These are phyloP conservation scores for Oryza australiensis DNA, from an alignment of 176 grass and related monocot species.

Conservation along the genomic window DNA sequence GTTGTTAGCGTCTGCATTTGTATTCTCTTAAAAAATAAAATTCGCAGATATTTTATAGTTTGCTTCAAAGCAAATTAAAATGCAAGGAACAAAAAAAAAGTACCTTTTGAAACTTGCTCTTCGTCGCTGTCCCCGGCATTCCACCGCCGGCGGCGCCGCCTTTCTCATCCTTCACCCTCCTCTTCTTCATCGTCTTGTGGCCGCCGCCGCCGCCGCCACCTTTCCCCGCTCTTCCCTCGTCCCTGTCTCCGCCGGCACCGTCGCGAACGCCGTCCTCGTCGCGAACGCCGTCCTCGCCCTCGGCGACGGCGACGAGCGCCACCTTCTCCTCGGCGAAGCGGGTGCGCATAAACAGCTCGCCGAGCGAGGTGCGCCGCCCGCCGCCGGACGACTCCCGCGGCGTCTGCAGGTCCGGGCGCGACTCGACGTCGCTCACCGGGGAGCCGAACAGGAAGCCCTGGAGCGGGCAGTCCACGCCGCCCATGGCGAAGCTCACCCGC, in stretches of 20 bases:
- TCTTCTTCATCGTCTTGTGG: slow-evolving; percentile 49
- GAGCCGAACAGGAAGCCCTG: slow-evolving; percentile 90
- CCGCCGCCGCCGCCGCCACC: slow-evolving; percentile 5
- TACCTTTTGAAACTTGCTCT: slow-evolving; percentile 93
- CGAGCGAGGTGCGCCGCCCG: slow-evolving; percentile 80
- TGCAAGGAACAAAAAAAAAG: neutral
- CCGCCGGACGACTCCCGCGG: slow-evolving; percentile 1
- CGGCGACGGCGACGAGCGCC: slow-evolving; percentile 37
- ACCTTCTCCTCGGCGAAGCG: slow-evolving; percentile 69
- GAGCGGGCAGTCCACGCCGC: slow-evolving; percentile 59
- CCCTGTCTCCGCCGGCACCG: slow-evolving; percentile 23
- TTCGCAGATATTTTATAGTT: neutral
- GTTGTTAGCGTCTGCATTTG: too few relatives aligned
- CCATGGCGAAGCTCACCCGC: slow-evolving; percentile 63
- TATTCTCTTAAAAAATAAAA: too few relatives aligned
- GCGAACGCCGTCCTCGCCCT: slow-evolving; percentile 23
- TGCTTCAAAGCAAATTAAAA: neutral
- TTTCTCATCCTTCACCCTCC: slow-evolving; percentile 48
- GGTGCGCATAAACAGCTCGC: slow-evolving; percentile 91
- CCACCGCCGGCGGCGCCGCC: neutral
- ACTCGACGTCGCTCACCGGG: slow-evolving; percentile 56
- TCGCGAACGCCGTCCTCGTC: slow-evolving; percentile 28
- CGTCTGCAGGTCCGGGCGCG: slow-evolving; percentile 23
- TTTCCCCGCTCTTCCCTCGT: slow-evolving; percentile 26
- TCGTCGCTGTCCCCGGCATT: neutral